These are phyloP conservation scores for Dactylellina cionopaga DNA, from an alignment of 2,329 filamentous ascomycete species.

Conservation along the genomic window DNA sequence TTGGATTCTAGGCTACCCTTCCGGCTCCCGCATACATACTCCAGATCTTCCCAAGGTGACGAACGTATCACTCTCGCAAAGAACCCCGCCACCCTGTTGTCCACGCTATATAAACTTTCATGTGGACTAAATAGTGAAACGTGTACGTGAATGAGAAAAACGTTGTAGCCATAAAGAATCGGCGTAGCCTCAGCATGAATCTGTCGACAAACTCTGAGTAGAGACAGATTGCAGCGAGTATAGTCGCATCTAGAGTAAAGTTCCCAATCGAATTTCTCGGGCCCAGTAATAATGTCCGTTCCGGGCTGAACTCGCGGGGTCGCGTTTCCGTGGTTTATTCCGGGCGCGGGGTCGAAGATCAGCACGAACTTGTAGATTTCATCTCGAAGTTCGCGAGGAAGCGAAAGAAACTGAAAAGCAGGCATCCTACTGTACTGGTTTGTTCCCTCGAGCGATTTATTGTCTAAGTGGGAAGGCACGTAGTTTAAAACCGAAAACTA, in stretches of 20 bases:
- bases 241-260: no score
- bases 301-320: not conserved
- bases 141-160: not conserved
- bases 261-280: no score
- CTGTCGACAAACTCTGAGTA: slow-evolving; percentile 13
- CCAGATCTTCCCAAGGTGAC: slow-evolving; percentile 21
- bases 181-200: slow-evolving; percentile 3
- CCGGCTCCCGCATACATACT: not conserved
- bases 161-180: slow-evolving; percentile 10
- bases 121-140: no score
- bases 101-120: not conserved
- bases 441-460: no score
- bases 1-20: no score
- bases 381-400: slow-evolving; percentile 32
- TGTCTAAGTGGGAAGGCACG: no score
- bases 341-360: not conserved
- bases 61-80: not conserved
- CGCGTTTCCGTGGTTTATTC: not conserved
- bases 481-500: no score
- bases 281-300: no score
- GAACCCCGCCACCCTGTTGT: no score
- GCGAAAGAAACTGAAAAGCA: slow-evolving; percentile 6
- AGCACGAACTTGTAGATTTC: slow-evolving; percentile 20
- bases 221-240: not conserved
- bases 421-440: no score